Evolutionary conservation across 2,329 filamentous ascomycete genomes (phyloP).

Genomic region (Dendrostoma leiphaemia): DNA sequence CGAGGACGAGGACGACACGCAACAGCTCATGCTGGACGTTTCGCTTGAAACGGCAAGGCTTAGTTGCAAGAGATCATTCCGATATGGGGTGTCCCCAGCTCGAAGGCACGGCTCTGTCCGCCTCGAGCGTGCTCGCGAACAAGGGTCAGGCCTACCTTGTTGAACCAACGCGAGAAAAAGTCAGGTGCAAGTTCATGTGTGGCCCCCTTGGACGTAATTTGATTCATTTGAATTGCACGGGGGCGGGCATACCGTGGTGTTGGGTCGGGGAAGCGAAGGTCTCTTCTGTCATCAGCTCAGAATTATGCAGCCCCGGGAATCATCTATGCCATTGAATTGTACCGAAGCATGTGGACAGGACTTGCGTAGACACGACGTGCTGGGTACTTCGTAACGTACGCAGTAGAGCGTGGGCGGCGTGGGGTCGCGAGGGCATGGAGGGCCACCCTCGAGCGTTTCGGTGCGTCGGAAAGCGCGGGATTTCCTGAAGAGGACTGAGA

Average conservation of each 20-base stretch:
- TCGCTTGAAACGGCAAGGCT: not conserved
- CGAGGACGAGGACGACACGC: not conserved
- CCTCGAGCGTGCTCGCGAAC: not conserved
- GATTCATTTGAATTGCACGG: no score
- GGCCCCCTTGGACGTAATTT: no score
- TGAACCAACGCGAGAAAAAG: not conserved
- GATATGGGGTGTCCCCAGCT: not conserved
- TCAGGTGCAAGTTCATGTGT: not conserved
- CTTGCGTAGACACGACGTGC: not conserved
- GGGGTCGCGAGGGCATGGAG: not conserved
- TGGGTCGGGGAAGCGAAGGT: not conserved
- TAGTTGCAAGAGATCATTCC: not conserved
- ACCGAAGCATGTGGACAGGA: not conserved
- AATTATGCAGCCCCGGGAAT: no score
- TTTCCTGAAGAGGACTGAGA: no score
- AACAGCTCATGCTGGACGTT: not conserved
- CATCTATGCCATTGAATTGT: not conserved
- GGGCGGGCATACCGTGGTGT: no score
- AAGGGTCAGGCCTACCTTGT: not conserved
- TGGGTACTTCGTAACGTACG: not conserved
- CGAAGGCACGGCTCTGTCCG: not conserved
- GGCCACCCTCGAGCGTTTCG: not conserved
- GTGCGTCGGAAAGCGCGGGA: not conserved
- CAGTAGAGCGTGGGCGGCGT: not conserved
- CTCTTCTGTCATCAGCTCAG: no score